Evolutionary conservation across 2,329 filamentous ascomycete species (phyloP).

Genomic region (Fusarium nelsonii): DNA sequence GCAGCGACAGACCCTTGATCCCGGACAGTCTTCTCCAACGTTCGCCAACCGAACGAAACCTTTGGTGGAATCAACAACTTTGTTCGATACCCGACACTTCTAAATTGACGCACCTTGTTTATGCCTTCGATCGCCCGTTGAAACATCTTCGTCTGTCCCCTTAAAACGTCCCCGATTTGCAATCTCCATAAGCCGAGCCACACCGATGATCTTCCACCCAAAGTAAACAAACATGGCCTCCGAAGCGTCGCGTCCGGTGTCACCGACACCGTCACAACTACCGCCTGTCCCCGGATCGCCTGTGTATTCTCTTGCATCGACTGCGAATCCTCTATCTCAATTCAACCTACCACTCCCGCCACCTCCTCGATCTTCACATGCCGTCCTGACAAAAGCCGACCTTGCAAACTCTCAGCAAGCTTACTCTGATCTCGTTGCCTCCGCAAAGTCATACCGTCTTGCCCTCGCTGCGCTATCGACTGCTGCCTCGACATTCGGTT

Average conservation of each 20-base stretch:
- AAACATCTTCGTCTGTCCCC: slow-evolving; percentile 16
- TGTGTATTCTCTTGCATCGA: slow-evolving; percentile 73
- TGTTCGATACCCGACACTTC: slow-evolving; percentile 11
- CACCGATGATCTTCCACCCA: slow-evolving; percentile 28
- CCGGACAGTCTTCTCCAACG: slow-evolving; percentile 41
- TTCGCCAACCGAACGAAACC: slow-evolving; percentile 33
- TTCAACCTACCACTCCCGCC: slow-evolving; percentile 73
- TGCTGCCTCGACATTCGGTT: slow-evolving; percentile 72
- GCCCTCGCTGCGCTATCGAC: slow-evolving; percentile 71
- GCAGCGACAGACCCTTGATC: slow-evolving; percentile 24
- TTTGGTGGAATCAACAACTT: slow-evolving; percentile 27
- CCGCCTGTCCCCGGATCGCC: slow-evolving; percentile 73
- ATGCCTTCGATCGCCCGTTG: background rate
- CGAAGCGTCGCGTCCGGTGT: slow-evolving; percentile 55
- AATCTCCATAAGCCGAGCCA: slow-evolving; percentile 24
- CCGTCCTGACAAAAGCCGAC: slow-evolving; percentile 72
- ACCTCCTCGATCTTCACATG: slow-evolving; percentile 67
- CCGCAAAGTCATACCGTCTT: slow-evolving; percentile 73
- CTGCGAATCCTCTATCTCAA: slow-evolving; percentile 69
- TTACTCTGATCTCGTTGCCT: slow-evolving; percentile 71
- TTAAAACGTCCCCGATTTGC: background rate
- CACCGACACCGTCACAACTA: slow-evolving; percentile 67
- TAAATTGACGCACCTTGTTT: slow-evolving; percentile 9
- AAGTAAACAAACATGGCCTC: slow-evolving; percentile 52
- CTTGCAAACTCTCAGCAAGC: slow-evolving; percentile 72